These are phyloP conservation scores for Carex littledalei DNA, from an alignment of 176 grass and related monocot species.

Conservation along the genomic window DNA sequence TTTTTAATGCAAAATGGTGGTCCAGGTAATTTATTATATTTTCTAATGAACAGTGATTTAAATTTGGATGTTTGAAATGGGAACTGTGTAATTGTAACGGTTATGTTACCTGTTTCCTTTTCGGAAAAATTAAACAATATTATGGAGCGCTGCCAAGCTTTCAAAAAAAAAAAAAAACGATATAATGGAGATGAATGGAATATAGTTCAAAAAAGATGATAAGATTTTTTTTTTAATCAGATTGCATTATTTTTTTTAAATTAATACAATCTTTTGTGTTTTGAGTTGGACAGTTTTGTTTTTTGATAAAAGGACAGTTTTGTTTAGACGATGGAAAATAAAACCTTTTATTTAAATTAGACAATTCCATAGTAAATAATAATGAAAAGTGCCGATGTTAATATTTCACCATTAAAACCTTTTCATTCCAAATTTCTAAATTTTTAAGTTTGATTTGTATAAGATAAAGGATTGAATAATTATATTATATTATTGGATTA, in stretches of 20 bases:
- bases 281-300: no score
- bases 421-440: not conserved
- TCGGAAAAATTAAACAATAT: not conserved
- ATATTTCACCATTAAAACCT: not conserved
- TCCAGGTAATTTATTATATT: not conserved
- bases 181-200: no score
- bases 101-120: not conserved
- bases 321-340: not conserved
- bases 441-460: not conserved
- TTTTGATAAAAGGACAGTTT: no score
- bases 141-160: not conserved
- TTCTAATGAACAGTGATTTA: constrained; percentile 15
- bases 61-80: constrained; percentile 33
- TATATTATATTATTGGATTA: not conserved
- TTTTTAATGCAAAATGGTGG: not conserved
- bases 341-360: not conserved
- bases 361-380: not conserved
- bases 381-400: not conserved
- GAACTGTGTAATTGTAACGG: constrained; percentile 12
- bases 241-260: no score
- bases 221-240: no score
- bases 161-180: no score
- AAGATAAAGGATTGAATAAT: not conserved
- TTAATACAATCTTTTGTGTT: no score
- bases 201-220: no score